These are phyloP conservation scores for Fusarium brachygibbosum DNA, from an alignment of 2,329 filamentous ascomycete species.

Conservation along the genomic window DNA sequence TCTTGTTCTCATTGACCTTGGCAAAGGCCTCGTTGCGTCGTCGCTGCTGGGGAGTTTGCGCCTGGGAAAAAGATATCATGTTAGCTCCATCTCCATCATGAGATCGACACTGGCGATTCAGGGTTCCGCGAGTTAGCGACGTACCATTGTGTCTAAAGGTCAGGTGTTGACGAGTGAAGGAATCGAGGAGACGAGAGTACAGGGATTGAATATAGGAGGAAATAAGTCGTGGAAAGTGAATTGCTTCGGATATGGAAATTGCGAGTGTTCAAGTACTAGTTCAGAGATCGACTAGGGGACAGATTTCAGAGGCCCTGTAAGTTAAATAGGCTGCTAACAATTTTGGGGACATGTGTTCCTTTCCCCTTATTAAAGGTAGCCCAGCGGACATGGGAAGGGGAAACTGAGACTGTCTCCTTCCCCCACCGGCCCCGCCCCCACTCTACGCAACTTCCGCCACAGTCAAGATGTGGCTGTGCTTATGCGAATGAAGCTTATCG, in stretches of 20 bases:
- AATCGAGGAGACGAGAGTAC: neutral
- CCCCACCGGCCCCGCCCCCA: slow-evolving; percentile 41
- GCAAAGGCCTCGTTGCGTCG: slow-evolving; percentile 84
- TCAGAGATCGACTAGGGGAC: slow-evolving; percentile 44
- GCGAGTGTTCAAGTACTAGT: slow-evolving; percentile 34
- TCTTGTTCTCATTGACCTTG: slow-evolving; percentile 78
- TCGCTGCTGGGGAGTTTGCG: slow-evolving; percentile 87
- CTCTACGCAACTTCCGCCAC: slow-evolving; percentile 11
- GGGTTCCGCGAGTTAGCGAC: slow-evolving; percentile 7
- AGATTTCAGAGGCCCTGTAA: slow-evolving; percentile 45
- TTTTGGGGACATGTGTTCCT: slow-evolving; percentile 54
- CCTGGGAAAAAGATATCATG: slow-evolving; percentile 61
- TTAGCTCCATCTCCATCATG: slow-evolving; percentile 42
- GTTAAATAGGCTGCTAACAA: slow-evolving; percentile 37
- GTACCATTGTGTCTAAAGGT: slow-evolving; percentile 32
- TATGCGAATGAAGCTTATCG: slow-evolving; percentile 18
- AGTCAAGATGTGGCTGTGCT: slow-evolving; percentile 20
- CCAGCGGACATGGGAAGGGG: slow-evolving; percentile 9
- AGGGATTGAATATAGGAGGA: slow-evolving; percentile 7
- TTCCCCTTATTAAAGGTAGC: slow-evolving; percentile 42
- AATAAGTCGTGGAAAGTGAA: slow-evolving; percentile 6
- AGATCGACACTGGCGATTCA: slow-evolving; percentile 24
- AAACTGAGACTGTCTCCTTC: slow-evolving; percentile 11
- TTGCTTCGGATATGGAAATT: slow-evolving; percentile 16
- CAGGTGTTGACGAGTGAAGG: neutral